These are phyloP conservation scores for Saksenaea oblongispora DNA, from an alignment of 371 early-diverging fungal genomes.

Conservation along the genomic window DNA sequence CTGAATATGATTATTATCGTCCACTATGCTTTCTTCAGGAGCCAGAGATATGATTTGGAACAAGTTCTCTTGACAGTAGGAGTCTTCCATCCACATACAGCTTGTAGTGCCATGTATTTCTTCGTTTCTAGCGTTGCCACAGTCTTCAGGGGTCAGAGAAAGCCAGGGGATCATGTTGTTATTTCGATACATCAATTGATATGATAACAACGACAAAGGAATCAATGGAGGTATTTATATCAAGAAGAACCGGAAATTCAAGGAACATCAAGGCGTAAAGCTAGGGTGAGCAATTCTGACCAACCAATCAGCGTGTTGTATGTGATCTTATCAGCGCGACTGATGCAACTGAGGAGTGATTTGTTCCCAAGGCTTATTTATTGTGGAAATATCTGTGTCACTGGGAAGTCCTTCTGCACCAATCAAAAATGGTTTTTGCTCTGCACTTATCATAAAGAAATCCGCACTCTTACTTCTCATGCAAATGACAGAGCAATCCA, in stretches of 20 bases:
- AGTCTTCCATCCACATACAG: slow-evolving; percentile 27
- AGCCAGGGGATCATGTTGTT: background rate
- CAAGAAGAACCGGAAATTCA: background rate
- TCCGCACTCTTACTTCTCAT: no score
- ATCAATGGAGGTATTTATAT: background rate
- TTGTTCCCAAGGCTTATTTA: background rate
- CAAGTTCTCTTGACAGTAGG: slow-evolving; percentile 37
- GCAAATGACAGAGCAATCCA: no score
- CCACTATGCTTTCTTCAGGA: slow-evolving; percentile 27
- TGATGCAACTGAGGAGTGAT: background rate
- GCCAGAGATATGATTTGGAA: slow-evolving; percentile 24
- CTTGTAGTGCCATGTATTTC: background rate
- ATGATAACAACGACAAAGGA: background rate
- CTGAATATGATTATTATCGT: slow-evolving; percentile 27
- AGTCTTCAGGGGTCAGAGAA: background rate
- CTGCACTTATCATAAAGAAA: no score
- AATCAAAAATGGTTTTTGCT: no score
- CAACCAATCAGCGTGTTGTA: background rate
- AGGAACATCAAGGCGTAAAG: background rate
- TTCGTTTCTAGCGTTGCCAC: background rate
- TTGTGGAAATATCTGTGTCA: no score
- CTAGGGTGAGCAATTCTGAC: background rate
- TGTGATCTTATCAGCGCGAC: background rate
- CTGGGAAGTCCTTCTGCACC: no score
- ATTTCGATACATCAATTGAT: background rate